Evolutionary conservation across 805 yeast species (phyloP).

Genomic region (Candida rishiriensis): DNA sequence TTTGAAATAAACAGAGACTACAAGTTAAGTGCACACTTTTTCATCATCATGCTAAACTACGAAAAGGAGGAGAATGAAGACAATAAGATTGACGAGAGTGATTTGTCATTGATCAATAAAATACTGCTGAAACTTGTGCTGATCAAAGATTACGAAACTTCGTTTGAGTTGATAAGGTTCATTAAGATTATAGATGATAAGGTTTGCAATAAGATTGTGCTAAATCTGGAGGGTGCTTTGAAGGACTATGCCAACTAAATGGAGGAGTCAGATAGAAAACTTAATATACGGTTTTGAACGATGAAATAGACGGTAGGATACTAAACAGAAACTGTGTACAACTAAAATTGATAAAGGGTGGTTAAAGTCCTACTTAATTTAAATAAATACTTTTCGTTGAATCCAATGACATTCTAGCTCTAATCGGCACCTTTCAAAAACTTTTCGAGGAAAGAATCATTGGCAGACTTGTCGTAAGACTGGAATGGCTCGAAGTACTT

Average conservation of each 20-base stretch:
- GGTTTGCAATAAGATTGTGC: conserved; percentile 34
- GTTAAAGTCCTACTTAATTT: no score
- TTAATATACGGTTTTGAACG: background rate
- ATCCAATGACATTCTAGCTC: background rate
- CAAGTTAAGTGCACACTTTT: conserved; percentile 46
- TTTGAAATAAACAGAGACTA: conserved; percentile 34
- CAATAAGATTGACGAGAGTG: conserved; percentile 23
- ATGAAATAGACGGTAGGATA: no score
- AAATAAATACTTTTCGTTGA: conserved; percentile 15
- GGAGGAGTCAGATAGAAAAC: background rate
- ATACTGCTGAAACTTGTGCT: conserved; percentile 40
- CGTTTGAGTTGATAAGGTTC: conserved; percentile 51
- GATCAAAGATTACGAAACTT: conserved; percentile 44
- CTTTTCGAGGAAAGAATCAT: conserved; percentile 64
- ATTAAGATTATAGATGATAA: conserved; percentile 43
- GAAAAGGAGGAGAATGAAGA: conserved; percentile 35
- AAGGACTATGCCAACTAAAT: conserved; percentile 2
- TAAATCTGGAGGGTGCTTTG: conserved; percentile 16
- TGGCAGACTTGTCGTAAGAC: conserved; percentile 48
- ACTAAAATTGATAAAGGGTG: no score
- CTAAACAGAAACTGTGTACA: no score
- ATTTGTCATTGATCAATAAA: conserved; percentile 37
- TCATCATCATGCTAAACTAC: conserved; percentile 48
- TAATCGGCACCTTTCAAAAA: conserved; percentile 59
- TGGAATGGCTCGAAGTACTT: conserved; percentile 71